Evolutionary conservation across 345 rosid species (phyloP), one percentile per base, ranked within the genome.

Genomic region (Salix suchowensis): DNA sequence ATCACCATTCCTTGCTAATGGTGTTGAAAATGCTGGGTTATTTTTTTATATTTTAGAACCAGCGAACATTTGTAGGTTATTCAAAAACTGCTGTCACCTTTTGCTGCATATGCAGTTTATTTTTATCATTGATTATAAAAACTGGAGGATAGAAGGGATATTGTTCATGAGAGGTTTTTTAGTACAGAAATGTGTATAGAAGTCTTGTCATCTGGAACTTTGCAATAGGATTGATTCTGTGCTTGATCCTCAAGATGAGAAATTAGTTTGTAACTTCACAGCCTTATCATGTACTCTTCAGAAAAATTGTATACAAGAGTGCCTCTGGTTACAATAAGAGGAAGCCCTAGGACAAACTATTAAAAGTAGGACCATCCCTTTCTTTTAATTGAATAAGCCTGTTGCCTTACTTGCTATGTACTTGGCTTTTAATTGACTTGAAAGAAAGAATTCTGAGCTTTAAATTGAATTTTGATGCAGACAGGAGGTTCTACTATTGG

Each of bases 401-500:
- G 28, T 58, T n/a, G 62, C 69, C 18, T 9, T 34, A 66, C 40
- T 66, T 34, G 28, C 16, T 68, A 10, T 39, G 52, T 42, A n/a
- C 46, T 40, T 68, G 4, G 8, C 50, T 68, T 68, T 65, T 65
- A 13, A 13, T 65, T 65, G 62, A n/a, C 14, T 24, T 58, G 62
- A 23, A 23, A 46, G 30, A 6, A 15, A 23, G 19, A 23, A 13
- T 30, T 13, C 48, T 50, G 70, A 58, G 30, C 55, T 65, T 55
- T 68, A 39, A 8, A 74, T 60, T 69, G 66, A 52, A 77, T 71
- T 55, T 71, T 79, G 61, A 64, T 84, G 84, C 85, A 94, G 98
- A 80, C 98, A 94, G 79, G 97, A 96, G 79, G 92, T 92, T 72
- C 32, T 92, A 54, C 78, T 92, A 42, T 78, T 92, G 88, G 98